Base-by-base conservation (phyloP, 495 filamentous ascomycete genomes). In the Penicillium coffeae region DNA sequence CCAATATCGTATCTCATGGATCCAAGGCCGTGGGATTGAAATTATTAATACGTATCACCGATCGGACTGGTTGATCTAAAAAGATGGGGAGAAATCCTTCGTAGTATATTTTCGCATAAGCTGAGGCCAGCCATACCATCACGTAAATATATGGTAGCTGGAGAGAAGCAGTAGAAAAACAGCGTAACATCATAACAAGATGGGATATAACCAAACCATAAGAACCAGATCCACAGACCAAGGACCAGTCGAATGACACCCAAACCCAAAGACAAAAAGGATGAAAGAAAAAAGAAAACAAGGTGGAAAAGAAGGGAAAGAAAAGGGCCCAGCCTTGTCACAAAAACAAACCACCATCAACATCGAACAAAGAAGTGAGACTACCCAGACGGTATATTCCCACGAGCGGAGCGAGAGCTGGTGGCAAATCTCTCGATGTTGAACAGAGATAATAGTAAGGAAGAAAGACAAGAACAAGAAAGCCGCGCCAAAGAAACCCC, bases 141-240 rank as follows among this genome's bases (percentile, higher is more conserved):
- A 15, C 40, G 20, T 21, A 22, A 41, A 41, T 41, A 20, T 21
- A 43, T 45, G 57, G 49, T 45, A 16, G 45, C 21, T 30, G 47
- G 21, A 38, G 32, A 41, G 45, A 38, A 48, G 51, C 45, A 50
- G 51, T 30, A 4, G 25, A 30, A 30, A n/a, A 4, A 30, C 49
- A 54, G 47, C 61, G 50, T 62, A 45, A 56, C 51, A 60, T 60
- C 63, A 66, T 69, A 58, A 60, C 53, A 59, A 48, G 44, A 55
- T 58, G 54, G 56, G 52, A 63, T 64, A 70, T 65, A 68, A 68
- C 10, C 25, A 30, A 30, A 30, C 25, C 25, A 30, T 30, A 30
- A 10, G 25, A 30, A 30, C 56, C 46, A 59, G 33, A 55, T 59
- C 36, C 44, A 44, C 45, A 59, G 38, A 45, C 15, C 42, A 45